Conservation (phyloP, 345 rosid species). For the Turnera subulata region DNA sequence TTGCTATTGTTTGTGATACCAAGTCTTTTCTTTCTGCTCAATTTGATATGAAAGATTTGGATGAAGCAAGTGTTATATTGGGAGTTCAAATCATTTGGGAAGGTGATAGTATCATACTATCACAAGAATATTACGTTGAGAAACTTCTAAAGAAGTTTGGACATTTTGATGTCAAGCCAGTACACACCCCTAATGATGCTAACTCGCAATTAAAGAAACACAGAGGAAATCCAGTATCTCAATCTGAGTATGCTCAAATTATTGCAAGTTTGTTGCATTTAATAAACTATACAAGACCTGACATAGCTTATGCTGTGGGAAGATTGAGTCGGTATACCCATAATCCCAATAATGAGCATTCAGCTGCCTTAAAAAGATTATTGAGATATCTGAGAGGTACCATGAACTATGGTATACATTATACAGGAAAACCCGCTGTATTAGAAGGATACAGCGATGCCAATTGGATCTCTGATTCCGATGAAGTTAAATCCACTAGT, state of each 20-base stretch:
- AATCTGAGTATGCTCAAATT: background rate
- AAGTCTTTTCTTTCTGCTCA: background rate
- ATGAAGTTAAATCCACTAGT: background rate
- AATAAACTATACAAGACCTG: too few species aligned
- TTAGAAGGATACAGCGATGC: background rate
- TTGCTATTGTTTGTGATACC: background rate
- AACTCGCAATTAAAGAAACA: background rate
- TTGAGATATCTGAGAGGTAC: background rate
- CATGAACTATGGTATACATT: background rate
- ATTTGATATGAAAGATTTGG: constrained; percentile 4
- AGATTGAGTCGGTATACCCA: background rate
- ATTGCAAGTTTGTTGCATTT: too few species aligned
- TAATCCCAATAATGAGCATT: background rate
- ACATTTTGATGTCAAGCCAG: background rate
- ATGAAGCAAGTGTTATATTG: background rate
- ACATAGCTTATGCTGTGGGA: too few species aligned
- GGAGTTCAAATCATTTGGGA: background rate
- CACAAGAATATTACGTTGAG: constrained; percentile 1
- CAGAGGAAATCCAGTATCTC: background rate
- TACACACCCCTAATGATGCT: background rate
- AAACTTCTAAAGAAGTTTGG: background rate
- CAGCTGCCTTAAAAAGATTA: background rate
- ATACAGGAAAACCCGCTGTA: background rate
- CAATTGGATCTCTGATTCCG: background rate
- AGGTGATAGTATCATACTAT: background rate